Percentiles rank a stretch among this genome's conserved stretches.
Evolutionary conservation across 1,139 yeast species (phyloP).

Genomic region (Yamadazyma sp.): DNA sequence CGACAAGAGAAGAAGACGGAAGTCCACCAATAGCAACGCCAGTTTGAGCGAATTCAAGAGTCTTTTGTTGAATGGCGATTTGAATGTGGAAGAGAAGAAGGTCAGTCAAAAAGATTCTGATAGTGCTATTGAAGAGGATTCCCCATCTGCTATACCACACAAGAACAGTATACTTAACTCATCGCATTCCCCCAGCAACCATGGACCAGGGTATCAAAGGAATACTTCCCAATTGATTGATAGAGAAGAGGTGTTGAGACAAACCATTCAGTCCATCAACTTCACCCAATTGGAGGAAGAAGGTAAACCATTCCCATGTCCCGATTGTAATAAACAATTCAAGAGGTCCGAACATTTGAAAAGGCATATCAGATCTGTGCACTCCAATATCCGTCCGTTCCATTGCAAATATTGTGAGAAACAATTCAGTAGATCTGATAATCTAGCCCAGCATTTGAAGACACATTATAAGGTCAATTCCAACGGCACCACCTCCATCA

Average conservation of each 20-base stretch:
- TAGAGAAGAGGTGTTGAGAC: constrained; percentile 5
- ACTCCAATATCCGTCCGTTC: constrained; percentile 48
- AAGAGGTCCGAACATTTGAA: constrained; percentile 51
- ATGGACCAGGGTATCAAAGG: constrained; percentile 2
- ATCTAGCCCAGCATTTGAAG: constrained; percentile 50
- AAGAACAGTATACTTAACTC: no score
- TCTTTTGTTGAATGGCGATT: constrained; percentile 5
- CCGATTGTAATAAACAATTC: constrained; percentile 46
- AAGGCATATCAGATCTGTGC: constrained; percentile 49
- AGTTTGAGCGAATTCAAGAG: constrained; percentile 7
- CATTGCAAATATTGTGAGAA: constrained; percentile 51
- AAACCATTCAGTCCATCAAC: constrained; percentile 4
- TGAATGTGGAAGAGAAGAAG: constrained; percentile 5
- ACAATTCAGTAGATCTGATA: constrained; percentile 48
- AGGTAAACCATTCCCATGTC: constrained; percentile 45
- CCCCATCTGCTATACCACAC: neutral
- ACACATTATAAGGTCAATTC: constrained; percentile 43
- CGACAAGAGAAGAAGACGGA: constrained; percentile 16
- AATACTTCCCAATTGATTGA: constrained; percentile 5
- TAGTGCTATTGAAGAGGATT: no score
- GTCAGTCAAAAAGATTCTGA: neutral
- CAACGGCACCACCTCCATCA: constrained; percentile 36
- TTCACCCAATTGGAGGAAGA: constrained; percentile 18
- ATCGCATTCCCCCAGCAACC: neutral
- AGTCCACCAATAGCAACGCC: constrained; percentile 10